Conservation (phyloP, 1,284 basidiomycete species). For the Cryptococcus neoformans region DNA sequence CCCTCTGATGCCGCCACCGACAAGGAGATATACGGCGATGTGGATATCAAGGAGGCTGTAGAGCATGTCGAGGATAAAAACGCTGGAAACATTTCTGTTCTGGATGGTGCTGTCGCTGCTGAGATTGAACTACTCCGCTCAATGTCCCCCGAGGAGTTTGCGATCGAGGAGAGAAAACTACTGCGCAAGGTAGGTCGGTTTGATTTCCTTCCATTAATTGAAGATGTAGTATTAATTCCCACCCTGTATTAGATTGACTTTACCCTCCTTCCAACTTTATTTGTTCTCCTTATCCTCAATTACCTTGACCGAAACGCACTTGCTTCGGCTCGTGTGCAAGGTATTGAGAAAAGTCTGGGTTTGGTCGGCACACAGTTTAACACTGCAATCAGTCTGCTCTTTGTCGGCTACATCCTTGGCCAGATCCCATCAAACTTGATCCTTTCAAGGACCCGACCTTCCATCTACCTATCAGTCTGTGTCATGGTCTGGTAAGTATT, state of each 20-base stretch:
- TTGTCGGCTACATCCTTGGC: slow-evolving; percentile 40
- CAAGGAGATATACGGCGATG: slow-evolving; percentile 1
- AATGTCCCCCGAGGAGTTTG: slow-evolving; percentile 18
- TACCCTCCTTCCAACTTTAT: slow-evolving; percentile 22
- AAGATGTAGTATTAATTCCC: neutral
- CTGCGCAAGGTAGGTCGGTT: slow-evolving; percentile 20
- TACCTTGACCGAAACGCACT: slow-evolving; percentile 45
- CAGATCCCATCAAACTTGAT: slow-evolving; percentile 33
- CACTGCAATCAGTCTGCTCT: slow-evolving; percentile 42
- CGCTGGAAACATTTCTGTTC: neutral
- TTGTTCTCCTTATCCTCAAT: slow-evolving; percentile 37
- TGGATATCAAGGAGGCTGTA: neutral
- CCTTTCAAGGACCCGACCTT: slow-evolving; percentile 3
- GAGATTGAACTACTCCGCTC: slow-evolving; percentile 16
- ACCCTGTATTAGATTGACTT: slow-evolving; percentile 19
- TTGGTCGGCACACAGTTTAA: slow-evolving; percentile 31
- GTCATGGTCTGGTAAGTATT: slow-evolving; percentile 3
- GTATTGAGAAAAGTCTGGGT: slow-evolving; percentile 32
- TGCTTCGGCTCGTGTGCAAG: slow-evolving; percentile 31
- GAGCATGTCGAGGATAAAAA: slow-evolving; percentile 7
- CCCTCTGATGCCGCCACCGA: neutral
- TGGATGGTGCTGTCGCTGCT: slow-evolving; percentile 8
- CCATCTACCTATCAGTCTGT: slow-evolving; percentile 5
- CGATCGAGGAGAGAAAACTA: slow-evolving; percentile 18
- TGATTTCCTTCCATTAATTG: neutral